Percentiles rank a stretch among this genome's conserved stretches.
Evolutionary conservation across 2,329 filamentous ascomycete genomes (phyloP).

Genomic region (Mycocentrospora acerina): DNA sequence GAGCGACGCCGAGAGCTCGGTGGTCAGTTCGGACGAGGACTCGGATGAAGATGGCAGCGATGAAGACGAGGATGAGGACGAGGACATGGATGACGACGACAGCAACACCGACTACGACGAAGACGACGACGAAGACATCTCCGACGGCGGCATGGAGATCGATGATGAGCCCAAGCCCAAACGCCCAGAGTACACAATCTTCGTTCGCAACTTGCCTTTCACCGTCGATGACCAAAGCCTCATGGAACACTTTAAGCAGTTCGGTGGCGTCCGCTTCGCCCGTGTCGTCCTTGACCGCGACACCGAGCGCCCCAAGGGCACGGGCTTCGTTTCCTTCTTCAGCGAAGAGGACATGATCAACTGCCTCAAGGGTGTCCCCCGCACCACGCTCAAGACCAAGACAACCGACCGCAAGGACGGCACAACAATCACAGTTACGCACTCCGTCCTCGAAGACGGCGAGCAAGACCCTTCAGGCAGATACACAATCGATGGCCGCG

Average conservation of each 20-base stretch:
- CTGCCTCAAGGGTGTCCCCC: conserved; percentile 75
- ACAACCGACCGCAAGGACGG: conserved; percentile 38
- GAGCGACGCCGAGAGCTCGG: conserved; percentile 40
- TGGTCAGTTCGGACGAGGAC: conserved; percentile 41
- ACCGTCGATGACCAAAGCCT: conserved; percentile 80
- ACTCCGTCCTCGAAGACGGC: conserved; percentile 87
- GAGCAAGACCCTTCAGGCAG: conserved; percentile 75
- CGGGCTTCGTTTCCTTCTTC: conserved; percentile 93
- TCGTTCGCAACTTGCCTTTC: conserved; percentile 93
- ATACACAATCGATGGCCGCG: conserved; percentile 88
- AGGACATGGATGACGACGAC: conserved; percentile 40
- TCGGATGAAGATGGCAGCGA: conserved; percentile 48
- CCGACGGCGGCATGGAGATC: conserved; percentile 40
- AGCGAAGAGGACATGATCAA: conserved; percentile 70
- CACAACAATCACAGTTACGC: conserved; percentile 44
- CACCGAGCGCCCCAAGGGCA: conserved; percentile 85
- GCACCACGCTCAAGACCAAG: conserved; percentile 40
- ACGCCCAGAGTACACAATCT: conserved; percentile 76
- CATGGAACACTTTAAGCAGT: conserved; percentile 81
- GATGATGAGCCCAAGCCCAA: conserved; percentile 31
- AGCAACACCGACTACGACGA: conserved; percentile 45
- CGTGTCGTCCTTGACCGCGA: conserved; percentile 84
- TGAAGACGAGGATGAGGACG: conserved; percentile 38
- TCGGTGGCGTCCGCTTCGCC: conserved; percentile 87
- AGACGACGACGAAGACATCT: conserved; percentile 39